Conservation (phyloP, 768 basidiomycete species). For the Suillus clintonianus region DNA sequence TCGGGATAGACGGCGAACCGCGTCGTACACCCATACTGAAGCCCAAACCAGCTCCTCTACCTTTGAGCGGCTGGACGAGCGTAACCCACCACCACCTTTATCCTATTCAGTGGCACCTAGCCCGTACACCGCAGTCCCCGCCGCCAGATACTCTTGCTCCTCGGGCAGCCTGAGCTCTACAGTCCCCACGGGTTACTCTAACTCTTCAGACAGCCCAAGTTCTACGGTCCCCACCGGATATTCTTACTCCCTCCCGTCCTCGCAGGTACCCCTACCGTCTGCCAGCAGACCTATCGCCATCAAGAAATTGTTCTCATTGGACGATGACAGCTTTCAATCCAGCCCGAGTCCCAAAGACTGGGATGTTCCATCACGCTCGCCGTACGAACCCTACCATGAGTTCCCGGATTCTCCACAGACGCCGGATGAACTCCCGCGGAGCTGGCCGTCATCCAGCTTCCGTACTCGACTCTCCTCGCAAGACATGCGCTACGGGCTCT, state of each 20-base stretch:
- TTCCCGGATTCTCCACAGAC: conserved; percentile 29
- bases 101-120: conserved; percentile 11
- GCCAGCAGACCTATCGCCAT: conserved; percentile 32
- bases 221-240: conserved; percentile 14
- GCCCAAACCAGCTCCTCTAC: conserved; percentile 15
- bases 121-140: conserved; percentile 7
- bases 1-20: conserved; percentile 20
- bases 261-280: conserved; percentile 22
- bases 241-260: conserved; percentile 20
- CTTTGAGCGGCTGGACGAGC: conserved; percentile 16
- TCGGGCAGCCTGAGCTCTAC: neutral
- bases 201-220: conserved; percentile 4
- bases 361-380: conserved; percentile 19
- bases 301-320: conserved; percentile 26
- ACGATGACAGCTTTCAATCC: conserved; percentile 26
- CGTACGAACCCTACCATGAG: conserved; percentile 27
- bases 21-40: conserved; percentile 18
- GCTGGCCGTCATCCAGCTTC: conserved; percentile 30
- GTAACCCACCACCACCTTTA: conserved; percentile 7
- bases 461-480: conserved; percentile 28
- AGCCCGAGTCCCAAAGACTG: conserved; percentile 24
- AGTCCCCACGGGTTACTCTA: conserved; percentile 20
- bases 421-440: conserved; percentile 27
- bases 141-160: conserved; percentile 7
- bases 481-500: conserved; percentile 25